Evolutionary conservation across 2,329 filamentous ascomycete genomes (phyloP), one percentile per base, ranked within the genome.

Genomic region (Calonectria pseudoreteaudii): DNA sequence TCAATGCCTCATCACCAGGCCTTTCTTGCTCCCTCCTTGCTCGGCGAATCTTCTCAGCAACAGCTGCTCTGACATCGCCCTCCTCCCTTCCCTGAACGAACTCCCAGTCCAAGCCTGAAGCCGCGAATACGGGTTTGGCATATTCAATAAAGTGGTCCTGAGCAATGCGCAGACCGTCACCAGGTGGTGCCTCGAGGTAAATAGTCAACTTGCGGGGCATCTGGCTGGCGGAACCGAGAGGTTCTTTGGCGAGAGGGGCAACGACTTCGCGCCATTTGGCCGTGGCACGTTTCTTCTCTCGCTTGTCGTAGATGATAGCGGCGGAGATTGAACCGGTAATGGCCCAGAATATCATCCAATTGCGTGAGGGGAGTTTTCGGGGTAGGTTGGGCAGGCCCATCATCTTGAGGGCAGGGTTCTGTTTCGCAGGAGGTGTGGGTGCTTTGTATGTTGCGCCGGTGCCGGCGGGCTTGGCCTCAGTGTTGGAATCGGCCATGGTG

Each of bases 61-160:
- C 90, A 18, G 93, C 94, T 67, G 94, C 95, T 75, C 97, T 89
- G 56, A 99, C 91, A 82, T 99, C 96, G n/a, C 97, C 97, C 86
- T 98, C 94, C 82, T 93, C 93, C 68, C 96, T 89, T 7, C 96
- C 97, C 85, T 98, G 96, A 8, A 98, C 91, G 71, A 98, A 97
- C 80, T 98, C 96, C 92, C 97, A 98, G 84, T 99, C 97, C 81
- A 98, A 86, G 0, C 96, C 96, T 1, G 95, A 96, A 3, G 95
- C 94, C 5, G 97, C 94, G 49, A 99, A 87, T 31, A 99, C 91
- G 2, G 97, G 97, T 88, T 98, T 98, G 53, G 98, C 91, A 82
- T 98, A 99, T 83, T 98, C 95, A 81, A 95, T 93, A 85, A 98
- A 99, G 85, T 98, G 96, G 79, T 98, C 95, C 80, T 98, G 94